Percentiles rank a stretch among this genome's conserved stretches.
These are phyloP conservation scores for Teratosphaeria nubilosa DNA, from an alignment of 2,329 filamentous ascomycete species.

Conservation along the genomic window DNA sequence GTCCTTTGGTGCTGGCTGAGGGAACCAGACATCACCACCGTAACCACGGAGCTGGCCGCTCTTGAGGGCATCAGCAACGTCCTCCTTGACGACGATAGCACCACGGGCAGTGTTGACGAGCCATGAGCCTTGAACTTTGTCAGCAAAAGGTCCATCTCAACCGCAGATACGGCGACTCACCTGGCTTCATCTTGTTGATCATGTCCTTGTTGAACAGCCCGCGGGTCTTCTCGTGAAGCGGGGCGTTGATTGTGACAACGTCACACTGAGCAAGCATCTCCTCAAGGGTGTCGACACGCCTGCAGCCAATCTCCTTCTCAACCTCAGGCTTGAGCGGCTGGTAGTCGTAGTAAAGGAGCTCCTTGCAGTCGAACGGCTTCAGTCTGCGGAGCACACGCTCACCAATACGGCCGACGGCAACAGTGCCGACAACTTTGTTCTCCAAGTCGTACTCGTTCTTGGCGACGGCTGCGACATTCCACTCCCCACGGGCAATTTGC, in stretches of 20 bases:
- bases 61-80: slow-evolving; percentile 89
- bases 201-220: slow-evolving; percentile 98
- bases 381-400: slow-evolving; percentile 94
- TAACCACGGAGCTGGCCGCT: slow-evolving; percentile 83
- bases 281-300: slow-evolving; percentile 78
- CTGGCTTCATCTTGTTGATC: slow-evolving; percentile 98
- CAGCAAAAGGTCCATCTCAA: slow-evolving; percentile 4
- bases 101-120: slow-evolving; percentile 98
- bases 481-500: slow-evolving; percentile 78
- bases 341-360: slow-evolving; percentile 99
- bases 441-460: slow-evolving; percentile 99
- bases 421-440: slow-evolving; percentile 94
- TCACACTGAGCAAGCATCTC: slow-evolving; percentile 93
- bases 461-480: slow-evolving; percentile 89
- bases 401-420: slow-evolving; percentile 93
- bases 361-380: slow-evolving; percentile 98
- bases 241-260: slow-evolving; percentile 98
- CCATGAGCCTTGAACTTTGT: slow-evolving; percentile 61
- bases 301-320: slow-evolving; percentile 92
- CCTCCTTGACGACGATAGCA: slow-evolving; percentile 98
- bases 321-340: slow-evolving; percentile 77
- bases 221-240: slow-evolving; percentile 93
- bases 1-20: slow-evolving; percentile 87
- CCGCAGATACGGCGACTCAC: slow-evolving; percentile 35
- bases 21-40: slow-evolving; percentile 90